Percentiles rank a stretch among this genome's conserved stretches.
Evolutionary conservation across 768 basidiomycete species (phyloP).

Genomic region (Russula sp.): DNA sequence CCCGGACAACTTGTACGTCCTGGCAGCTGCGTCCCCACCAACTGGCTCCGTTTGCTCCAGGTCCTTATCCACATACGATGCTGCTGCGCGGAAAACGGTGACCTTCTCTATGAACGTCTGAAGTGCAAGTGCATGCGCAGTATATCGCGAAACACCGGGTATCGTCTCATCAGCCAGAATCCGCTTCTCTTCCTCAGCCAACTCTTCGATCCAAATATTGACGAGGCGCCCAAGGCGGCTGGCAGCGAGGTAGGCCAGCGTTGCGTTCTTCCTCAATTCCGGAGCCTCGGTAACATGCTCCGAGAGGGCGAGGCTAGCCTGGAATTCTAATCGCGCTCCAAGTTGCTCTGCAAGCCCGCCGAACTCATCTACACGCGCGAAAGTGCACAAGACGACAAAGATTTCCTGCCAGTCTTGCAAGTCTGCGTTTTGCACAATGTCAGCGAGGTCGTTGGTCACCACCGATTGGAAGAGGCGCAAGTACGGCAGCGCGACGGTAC

Average conservation of each 20-base stretch:
- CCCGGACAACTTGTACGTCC: slow-evolving; percentile 74
- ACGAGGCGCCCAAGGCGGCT: slow-evolving; percentile 82
- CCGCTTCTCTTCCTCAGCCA: slow-evolving; percentile 73
- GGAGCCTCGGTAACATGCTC: slow-evolving; percentile 42
- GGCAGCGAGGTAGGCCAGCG: slow-evolving; percentile 89
- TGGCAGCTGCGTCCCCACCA: slow-evolving; percentile 39
- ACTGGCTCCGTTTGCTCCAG: slow-evolving; percentile 38
- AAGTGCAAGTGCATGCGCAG: slow-evolving; percentile 76
- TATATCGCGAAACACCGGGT: slow-evolving; percentile 53
- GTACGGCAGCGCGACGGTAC: slow-evolving; percentile 72
- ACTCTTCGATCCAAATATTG: slow-evolving; percentile 87
- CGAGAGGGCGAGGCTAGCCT: slow-evolving; percentile 53
- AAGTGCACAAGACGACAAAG: slow-evolving; percentile 94
- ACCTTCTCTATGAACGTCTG: slow-evolving; percentile 97
- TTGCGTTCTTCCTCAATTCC: slow-evolving; percentile 79
- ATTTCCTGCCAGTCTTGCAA: slow-evolving; percentile 93
- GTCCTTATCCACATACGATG: slow-evolving; percentile 71
- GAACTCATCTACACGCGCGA: slow-evolving; percentile 82
- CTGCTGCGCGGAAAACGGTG: slow-evolving; percentile 85
- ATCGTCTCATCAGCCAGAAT: slow-evolving; percentile 39
- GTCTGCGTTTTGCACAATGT: slow-evolving; percentile 96
- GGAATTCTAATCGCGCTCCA: slow-evolving; percentile 85
- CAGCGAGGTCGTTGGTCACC: slow-evolving; percentile 84
- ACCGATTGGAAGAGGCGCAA: slow-evolving; percentile 93
- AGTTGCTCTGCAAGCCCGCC: slow-evolving; percentile 85